Conservation (phyloP, 164 flowering plant species). For the Nymphaea thermarum region DNA sequence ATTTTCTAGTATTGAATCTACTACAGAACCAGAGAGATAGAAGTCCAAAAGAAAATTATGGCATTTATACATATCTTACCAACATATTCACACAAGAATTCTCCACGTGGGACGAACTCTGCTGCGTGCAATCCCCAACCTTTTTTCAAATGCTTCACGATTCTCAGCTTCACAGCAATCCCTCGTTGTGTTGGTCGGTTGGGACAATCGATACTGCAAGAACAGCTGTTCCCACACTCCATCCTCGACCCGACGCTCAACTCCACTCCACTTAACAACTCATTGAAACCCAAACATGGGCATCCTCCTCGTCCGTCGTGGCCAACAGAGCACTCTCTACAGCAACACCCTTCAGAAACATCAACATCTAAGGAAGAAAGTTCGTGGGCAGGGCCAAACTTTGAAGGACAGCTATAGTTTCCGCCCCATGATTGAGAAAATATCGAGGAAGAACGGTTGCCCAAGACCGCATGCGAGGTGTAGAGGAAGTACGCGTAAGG, state of each 20-base stretch:
- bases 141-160: slow-evolving; percentile 44
- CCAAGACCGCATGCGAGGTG: slow-evolving; percentile 35
- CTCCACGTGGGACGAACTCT: slow-evolving; percentile 35
- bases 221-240: slow-evolving; percentile 73
- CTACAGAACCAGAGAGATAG: not conserved
- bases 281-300: slow-evolving; percentile 18
- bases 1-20: not conserved
- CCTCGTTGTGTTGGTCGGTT: slow-evolving; percentile 62
- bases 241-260: slow-evolving; percentile 13
- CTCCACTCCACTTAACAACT: slow-evolving; percentile 8
- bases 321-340: slow-evolving; percentile 17
- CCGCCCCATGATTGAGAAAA: slow-evolving; percentile 50
- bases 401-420: not conserved
- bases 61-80: slow-evolving; percentile 22
- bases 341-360: slow-evolving; percentile 37
- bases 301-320: slow-evolving; percentile 21
- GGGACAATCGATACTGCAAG: slow-evolving; percentile 47
- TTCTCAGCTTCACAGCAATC: slow-evolving; percentile 38
- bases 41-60: too few species aligned
- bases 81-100: slow-evolving; percentile 78
- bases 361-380: slow-evolving; percentile 3
- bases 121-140: slow-evolving; percentile 81
- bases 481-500: slow-evolving; percentile 70
- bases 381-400: not conserved
- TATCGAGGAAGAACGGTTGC: slow-evolving; percentile 10